A percentile compares a stretch with the other conserved stretches of the same genome.
These are phyloP conservation scores for Hygrocybe punicea DNA, from an alignment of 768 basidiomycete species.

Conservation along the genomic window DNA sequence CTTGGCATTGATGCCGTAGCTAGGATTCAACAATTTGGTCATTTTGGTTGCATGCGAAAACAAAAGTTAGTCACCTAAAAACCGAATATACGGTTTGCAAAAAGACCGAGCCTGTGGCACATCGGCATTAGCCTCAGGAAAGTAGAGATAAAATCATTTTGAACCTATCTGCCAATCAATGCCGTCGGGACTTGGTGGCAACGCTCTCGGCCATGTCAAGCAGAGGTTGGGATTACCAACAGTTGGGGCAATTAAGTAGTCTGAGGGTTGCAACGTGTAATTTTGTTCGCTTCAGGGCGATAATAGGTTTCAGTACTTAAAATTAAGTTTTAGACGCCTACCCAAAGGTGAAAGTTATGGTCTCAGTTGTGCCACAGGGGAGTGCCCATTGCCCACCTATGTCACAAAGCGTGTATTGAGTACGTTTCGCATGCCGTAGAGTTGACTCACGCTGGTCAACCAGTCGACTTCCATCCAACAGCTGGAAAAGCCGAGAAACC, in stretches of 20 bases:
- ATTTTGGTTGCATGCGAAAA: neutral
- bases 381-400: slow-evolving; percentile 74
- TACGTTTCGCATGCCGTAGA: neutral
- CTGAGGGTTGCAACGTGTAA: slow-evolving; percentile 67
- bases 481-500: slow-evolving; percentile 64
- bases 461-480: slow-evolving; percentile 60
- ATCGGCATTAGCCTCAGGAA: neutral
- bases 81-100: slow-evolving; percentile 74
- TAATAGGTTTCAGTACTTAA: neutral
- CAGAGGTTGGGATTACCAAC: slow-evolving; percentile 63
- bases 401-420: slow-evolving; percentile 1
- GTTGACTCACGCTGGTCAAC: slow-evolving; percentile 51
- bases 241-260: slow-evolving; percentile 73
- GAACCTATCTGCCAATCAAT: slow-evolving; percentile 81
- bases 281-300: slow-evolving; percentile 37
- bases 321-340: slow-evolving; percentile 25
- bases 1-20: slow-evolving; percentile 69
- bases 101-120: slow-evolving; percentile 54
- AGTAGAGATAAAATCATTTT: neutral
- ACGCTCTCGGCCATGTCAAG: slow-evolving; percentile 69
- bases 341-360: slow-evolving; percentile 70
- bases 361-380: slow-evolving; percentile 60
- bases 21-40: slow-evolving; percentile 25
- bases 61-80: slow-evolving; percentile 51
- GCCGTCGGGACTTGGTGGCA: slow-evolving; percentile 64